Evolutionary conservation across 345 rosid genomes (phyloP), one percentile per base, ranked within the genome.

Genomic region (Gossypium mustelinum): DNA sequence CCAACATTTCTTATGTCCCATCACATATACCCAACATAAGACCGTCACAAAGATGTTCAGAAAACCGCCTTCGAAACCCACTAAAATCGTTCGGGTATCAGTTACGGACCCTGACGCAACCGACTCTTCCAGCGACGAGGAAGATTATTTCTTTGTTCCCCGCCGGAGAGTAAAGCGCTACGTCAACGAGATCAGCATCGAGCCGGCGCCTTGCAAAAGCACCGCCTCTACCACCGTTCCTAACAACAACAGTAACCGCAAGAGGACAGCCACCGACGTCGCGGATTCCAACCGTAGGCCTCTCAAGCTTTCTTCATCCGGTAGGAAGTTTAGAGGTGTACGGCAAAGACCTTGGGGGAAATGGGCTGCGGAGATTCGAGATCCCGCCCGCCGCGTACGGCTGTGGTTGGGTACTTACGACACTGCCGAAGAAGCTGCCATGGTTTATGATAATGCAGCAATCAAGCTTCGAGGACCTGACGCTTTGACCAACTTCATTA

Each of bases 361-460:
- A 83, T 94, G 97, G 97, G 98, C 97, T 1, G 98, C 98, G 8
- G 98, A 94, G 91, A 94, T 94, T 79, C 85, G 98, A 25, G 98
- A 94, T 86, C 97, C 98, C 0, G 89, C 81, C 17, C 84, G 82
- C 63, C 89, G 92, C 2, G 89, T 84, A 29, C 81, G 98, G 82
- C 78, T 92, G 16, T 94, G 98, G 98, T 77, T 94, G n/a, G 98
- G 98, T 7, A 92, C 98, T 29, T 94, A 85, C 41, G 83, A 87
- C 27, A 92, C 98, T 1, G 97, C 98, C 1, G 98, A 94, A 75
- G 98, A 94, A 82, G 98, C 98, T 4, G 98, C 98, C 16, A 82
- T 87, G 68, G 98, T 89, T 20, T 94, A 94, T 22, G 98, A 94
- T 63, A 90, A 89, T 82, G 97, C 97, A 0, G 98, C 98, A 0